Evolutionary conservation across 106 monocot species (phyloP).

Genomic region (Xerophyta viscosa): DNA sequence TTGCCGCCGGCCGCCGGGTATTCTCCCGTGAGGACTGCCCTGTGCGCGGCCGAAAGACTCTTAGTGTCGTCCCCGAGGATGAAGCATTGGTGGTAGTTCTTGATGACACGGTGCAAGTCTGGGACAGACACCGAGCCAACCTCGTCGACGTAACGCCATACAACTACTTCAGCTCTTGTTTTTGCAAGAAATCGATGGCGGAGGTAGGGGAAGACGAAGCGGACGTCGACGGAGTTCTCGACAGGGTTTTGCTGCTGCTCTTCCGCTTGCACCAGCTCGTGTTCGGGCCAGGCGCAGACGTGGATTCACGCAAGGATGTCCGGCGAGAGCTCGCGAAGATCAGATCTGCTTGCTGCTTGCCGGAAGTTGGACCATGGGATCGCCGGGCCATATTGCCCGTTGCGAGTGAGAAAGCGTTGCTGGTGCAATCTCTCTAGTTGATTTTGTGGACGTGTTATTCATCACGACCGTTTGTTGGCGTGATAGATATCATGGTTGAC

Average conservation of each 20-base stretch:
- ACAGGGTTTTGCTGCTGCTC: neutral
- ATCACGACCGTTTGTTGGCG: too few relatives aligned
- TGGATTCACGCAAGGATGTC: neutral
- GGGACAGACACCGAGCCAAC: neutral
- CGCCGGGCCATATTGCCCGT: too few relatives aligned
- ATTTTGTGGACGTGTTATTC: too few relatives aligned
- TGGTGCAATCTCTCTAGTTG: too few relatives aligned
- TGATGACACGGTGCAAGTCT: neutral
- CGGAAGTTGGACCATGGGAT: too few relatives aligned
- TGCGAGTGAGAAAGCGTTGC: too few relatives aligned
- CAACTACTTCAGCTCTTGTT: neutral
- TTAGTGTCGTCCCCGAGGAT: neutral
- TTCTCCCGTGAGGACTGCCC: slow-evolving; percentile 2
- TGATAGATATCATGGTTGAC: too few relatives aligned
- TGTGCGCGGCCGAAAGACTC: neutral
- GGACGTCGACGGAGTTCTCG: neutral
- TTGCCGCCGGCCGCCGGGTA: neutral
- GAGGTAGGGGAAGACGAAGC: neutral
- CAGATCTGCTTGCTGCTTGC: too few relatives aligned
- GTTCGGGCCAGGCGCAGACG: neutral
- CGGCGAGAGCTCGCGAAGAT: neutral
- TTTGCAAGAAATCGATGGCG: neutral
- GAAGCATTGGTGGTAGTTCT: neutral
- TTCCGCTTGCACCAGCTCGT: neutral
- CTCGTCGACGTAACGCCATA: neutral